Percentiles rank a stretch among this genome's conserved stretches.
These are phyloP conservation scores for Syncephalastrum racemosum DNA, from an alignment of 371 early-diverging fungal species.

Conservation along the genomic window DNA sequence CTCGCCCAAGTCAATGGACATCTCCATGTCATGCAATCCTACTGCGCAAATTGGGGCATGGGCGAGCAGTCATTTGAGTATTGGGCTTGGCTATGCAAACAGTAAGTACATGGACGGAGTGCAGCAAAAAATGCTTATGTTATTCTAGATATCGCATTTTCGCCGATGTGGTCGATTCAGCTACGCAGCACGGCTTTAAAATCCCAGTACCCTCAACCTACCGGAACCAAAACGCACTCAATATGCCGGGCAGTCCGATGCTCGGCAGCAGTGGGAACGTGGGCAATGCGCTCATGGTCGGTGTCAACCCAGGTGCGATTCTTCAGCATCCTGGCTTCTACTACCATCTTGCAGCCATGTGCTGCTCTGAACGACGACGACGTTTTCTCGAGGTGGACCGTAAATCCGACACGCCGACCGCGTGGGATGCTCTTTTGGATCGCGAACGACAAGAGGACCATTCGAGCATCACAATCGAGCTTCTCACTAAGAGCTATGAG, in stretches of 20 bases:
- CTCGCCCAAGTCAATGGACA: conserved; percentile 71
- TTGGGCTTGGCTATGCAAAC: conserved; percentile 83
- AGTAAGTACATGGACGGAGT: conserved; percentile 41
- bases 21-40: conserved; percentile 58
- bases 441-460: conserved; percentile 65
- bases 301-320: conserved; percentile 58
- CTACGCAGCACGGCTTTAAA: conserved; percentile 66
- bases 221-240: conserved; percentile 16
- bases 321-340: conserved; percentile 88
- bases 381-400: conserved; percentile 52
- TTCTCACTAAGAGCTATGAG: conserved; percentile 86
- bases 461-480: conserved; percentile 69
- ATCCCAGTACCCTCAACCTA: conserved; percentile 59
- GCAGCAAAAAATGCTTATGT: not conserved
- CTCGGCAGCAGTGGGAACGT: conserved; percentile 6
- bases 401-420: conserved; percentile 10
- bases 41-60: conserved; percentile 55
- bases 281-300: conserved; percentile 13
- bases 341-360: conserved; percentile 78
- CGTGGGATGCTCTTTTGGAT: conserved; percentile 7
- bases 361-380: conserved; percentile 71
- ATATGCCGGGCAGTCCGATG: conserved; percentile 24
- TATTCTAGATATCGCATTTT: conserved; percentile 61
- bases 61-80: conserved; percentile 74
- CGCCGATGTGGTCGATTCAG: conserved; percentile 75